A percentile compares a stretch with the other conserved stretches of the same genome.
These are phyloP conservation scores for Vitis riparia DNA, from an alignment of 164 flowering plant genomes.

Conservation along the genomic window DNA sequence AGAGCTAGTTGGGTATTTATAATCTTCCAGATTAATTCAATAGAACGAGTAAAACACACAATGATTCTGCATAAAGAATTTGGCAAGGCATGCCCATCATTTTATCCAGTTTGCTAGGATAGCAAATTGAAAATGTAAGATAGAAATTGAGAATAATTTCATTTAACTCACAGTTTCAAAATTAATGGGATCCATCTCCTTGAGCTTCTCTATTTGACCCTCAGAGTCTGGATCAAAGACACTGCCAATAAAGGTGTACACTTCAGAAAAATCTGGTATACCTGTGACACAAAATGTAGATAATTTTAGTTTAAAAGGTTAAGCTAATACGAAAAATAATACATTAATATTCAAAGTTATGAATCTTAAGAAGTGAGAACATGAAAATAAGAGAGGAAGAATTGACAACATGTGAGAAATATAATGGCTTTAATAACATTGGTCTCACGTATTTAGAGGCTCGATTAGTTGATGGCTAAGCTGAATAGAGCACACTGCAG, in stretches of 20 bases:
- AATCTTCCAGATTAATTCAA: no score
- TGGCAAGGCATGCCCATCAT: no score
- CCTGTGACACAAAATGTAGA: constrained; percentile 38
- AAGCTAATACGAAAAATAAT: background rate
- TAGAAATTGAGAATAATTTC: background rate
- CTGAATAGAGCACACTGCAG: no score
- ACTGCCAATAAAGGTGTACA: constrained; percentile 87
- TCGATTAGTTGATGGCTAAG: no score
- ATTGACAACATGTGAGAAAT: background rate
- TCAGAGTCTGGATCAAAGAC: constrained; percentile 80
- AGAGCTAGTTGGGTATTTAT: no score
- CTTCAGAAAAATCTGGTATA: constrained; percentile 86
- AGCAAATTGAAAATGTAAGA: background rate
- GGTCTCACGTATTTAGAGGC: no score
- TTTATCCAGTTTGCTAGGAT: background rate
- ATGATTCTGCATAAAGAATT: no score
- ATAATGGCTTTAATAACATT: background rate
- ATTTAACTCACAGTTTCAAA: constrained; percentile 77
- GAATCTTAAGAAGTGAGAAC: background rate
- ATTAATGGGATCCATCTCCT: constrained; percentile 95
- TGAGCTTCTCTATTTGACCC: constrained; percentile 80
- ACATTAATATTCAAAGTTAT: background rate
- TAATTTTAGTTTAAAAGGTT: background rate
- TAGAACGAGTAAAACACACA: no score
- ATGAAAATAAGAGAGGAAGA: background rate